Percentiles rank a stretch among this genome's conserved stretches.
Conservation (phyloP, 495 filamentous ascomycete species). For the Pyrenula massariospora region DNA sequence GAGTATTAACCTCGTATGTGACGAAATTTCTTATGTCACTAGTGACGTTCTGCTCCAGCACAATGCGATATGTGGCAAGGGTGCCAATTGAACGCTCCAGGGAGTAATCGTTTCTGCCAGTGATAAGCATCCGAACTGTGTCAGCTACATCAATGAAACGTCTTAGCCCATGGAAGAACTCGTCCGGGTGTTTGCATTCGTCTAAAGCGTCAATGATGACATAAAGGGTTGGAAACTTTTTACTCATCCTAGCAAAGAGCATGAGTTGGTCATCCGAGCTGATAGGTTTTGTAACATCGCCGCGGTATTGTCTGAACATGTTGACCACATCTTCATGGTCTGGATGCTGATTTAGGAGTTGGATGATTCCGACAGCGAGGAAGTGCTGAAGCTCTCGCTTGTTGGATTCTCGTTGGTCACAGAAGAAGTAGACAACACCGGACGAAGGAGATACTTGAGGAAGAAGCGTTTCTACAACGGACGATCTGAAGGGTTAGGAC, state of each 20-base stretch:
- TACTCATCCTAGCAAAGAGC: slow-evolving; percentile 1
- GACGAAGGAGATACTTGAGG: neutral
- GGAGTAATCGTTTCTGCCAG: slow-evolving; percentile 4
- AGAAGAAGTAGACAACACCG: slow-evolving; percentile 2
- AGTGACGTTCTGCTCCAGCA: neutral
- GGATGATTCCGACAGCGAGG: neutral
- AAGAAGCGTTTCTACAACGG: slow-evolving; percentile 1
- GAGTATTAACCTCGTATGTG: neutral
- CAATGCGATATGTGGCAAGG: neutral
- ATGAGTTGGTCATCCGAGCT: slow-evolving; percentile 1
- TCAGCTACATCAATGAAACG: neutral
- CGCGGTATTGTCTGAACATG: neutral
- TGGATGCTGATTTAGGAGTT: slow-evolving; percentile 4
- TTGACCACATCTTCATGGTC: slow-evolving; percentile 1
- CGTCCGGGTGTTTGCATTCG: neutral
- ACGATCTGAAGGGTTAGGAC: neutral
- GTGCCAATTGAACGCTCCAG: slow-evolving; percentile 1
- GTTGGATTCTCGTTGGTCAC: slow-evolving; percentile 1
- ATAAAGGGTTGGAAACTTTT: neutral
- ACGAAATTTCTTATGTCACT: slow-evolving; percentile 3
- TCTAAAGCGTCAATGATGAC: slow-evolving; percentile 5
- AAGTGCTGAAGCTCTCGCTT: slow-evolving; percentile 1
- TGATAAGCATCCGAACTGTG: slow-evolving; percentile 2
- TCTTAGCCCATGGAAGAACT: neutral
- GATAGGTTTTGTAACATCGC: slow-evolving; percentile 1